Conservation (phyloP, 2,329 filamentous ascomycete species). For the Verticillium nonalfalfae region DNA sequence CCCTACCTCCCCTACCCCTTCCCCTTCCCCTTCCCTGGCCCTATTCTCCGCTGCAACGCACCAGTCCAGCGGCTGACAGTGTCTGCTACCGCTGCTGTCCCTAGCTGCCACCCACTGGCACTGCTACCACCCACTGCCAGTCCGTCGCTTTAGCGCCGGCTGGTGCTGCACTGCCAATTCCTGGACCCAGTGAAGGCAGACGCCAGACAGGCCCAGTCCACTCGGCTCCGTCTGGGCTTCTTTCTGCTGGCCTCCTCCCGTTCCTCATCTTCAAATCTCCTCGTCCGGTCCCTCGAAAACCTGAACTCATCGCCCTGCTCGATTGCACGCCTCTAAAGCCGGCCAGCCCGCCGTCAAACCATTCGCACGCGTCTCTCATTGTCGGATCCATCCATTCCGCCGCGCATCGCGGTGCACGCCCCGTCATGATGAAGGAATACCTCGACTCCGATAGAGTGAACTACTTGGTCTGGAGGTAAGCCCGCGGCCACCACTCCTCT, state of each 20-base stretch:
- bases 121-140: neutral
- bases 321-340: neutral
- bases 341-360: neutral
- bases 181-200: neutral
- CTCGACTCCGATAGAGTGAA: conserved; percentile 63
- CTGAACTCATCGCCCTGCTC: conserved; percentile 1
- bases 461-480: conserved; percentile 66
- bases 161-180: conserved; percentile 2
- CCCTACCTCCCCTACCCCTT: neutral
- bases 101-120: neutral
- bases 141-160: neutral
- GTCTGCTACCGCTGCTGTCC: neutral
- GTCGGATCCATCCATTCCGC: conserved; percentile 4
- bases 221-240: conserved; percentile 1
- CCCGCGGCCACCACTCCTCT: conserved; percentile 21
- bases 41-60: neutral
- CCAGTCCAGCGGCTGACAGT: neutral
- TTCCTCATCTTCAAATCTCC: conserved; percentile 4
- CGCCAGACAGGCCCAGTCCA: conserved; percentile 1
- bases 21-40: neutral
- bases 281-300: neutral
- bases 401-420: conserved; percentile 11
- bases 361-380: neutral
- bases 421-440: conserved; percentile 50
- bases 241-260: neutral